phyloP scores from a whole-genome alignment of 176 grass and related monocot genomes.

The Oryza glaberrima region DNA sequence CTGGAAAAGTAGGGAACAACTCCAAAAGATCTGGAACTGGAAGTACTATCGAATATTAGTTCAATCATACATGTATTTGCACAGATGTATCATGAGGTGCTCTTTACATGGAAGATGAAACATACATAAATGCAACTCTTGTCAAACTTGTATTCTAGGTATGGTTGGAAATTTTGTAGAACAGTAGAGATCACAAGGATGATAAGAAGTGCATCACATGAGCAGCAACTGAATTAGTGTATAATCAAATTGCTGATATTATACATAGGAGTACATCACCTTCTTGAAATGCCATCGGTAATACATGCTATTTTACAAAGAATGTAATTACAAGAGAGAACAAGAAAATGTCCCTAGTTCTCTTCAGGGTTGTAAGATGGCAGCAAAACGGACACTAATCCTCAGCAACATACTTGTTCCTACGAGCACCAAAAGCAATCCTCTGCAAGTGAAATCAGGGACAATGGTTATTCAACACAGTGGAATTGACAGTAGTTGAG shows the following conservation, averaged over 20 bases:
- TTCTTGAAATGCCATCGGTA: constrained; percentile 16
- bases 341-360: constrained; percentile 45
- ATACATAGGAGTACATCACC: constrained; percentile 31
- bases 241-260: constrained; percentile 35
- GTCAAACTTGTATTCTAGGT: constrained; percentile 18
- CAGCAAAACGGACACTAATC: constrained; percentile 57
- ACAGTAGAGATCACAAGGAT: constrained; percentile 2
- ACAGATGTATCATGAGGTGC: constrained; percentile 9
- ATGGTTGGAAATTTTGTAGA: not conserved
- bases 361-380: constrained; percentile 45
- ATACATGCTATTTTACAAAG: constrained; percentile 38
- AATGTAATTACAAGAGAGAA: constrained; percentile 24
- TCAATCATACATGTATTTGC: not conserved
- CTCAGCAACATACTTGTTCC: constrained; percentile 85
- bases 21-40: constrained; percentile 15
- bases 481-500: constrained; percentile 31
- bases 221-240: not conserved
- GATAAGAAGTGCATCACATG: not conserved
- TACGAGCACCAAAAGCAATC: constrained; percentile 89
- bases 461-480: constrained; percentile 28
- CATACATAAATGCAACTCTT: constrained; percentile 3
- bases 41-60: not conserved
- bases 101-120: constrained; percentile 25
- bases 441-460: constrained; percentile 63
- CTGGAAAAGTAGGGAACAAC: constrained; percentile 40